These are phyloP conservation scores for Millerozyma acaciae DNA, from an alignment of 805 yeast genomes.

Conservation along the genomic window DNA sequence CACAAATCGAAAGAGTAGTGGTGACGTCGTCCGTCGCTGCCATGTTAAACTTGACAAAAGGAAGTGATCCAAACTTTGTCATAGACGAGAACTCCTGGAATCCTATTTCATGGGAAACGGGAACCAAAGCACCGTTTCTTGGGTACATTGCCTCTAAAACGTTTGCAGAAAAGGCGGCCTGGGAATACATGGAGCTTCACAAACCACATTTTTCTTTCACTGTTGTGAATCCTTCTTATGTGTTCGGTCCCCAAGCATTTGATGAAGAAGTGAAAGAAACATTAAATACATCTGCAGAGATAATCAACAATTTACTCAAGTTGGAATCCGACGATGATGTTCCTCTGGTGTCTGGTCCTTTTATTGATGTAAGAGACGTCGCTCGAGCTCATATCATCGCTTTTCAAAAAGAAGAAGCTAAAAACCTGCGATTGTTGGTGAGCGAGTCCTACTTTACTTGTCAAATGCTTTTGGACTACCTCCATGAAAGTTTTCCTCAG, in stretches of 20 bases:
- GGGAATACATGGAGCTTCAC: slow-evolving; percentile 12
- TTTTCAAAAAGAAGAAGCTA: slow-evolving; percentile 24
- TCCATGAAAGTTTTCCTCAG: slow-evolving; percentile 38
- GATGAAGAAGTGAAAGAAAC: slow-evolving; percentile 27
- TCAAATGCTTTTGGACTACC: slow-evolving; percentile 28
- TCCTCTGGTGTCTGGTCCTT: slow-evolving; percentile 22
- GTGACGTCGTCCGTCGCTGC: slow-evolving; percentile 22
- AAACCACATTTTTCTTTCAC: slow-evolving; percentile 14
- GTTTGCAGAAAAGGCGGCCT: slow-evolving; percentile 16
- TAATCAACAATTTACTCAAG: slow-evolving; percentile 39
- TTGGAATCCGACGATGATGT: slow-evolving; percentile 23
- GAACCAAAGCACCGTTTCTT: slow-evolving; percentile 32
- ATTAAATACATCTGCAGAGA: slow-evolving; percentile 32
- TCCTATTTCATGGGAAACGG: background rate
- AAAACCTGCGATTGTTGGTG: slow-evolving; percentile 22
- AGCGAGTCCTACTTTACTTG: slow-evolving; percentile 16
- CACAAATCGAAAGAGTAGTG: slow-evolving; percentile 13
- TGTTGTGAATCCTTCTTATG: slow-evolving; percentile 16
- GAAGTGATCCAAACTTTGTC: slow-evolving; percentile 10
- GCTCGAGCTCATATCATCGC: slow-evolving; percentile 43
- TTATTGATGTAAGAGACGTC: slow-evolving; percentile 46
- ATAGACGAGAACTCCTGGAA: slow-evolving; percentile 14
- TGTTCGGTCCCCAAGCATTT: slow-evolving; percentile 36
- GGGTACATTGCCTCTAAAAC: slow-evolving; percentile 23
- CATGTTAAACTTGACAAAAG: slow-evolving; percentile 12